Percentiles rank a stretch among this genome's conserved stretches.
These are phyloP conservation scores for Trichoderma sp. DNA, from an alignment of 2,329 filamentous ascomycete species.

Conservation along the genomic window DNA sequence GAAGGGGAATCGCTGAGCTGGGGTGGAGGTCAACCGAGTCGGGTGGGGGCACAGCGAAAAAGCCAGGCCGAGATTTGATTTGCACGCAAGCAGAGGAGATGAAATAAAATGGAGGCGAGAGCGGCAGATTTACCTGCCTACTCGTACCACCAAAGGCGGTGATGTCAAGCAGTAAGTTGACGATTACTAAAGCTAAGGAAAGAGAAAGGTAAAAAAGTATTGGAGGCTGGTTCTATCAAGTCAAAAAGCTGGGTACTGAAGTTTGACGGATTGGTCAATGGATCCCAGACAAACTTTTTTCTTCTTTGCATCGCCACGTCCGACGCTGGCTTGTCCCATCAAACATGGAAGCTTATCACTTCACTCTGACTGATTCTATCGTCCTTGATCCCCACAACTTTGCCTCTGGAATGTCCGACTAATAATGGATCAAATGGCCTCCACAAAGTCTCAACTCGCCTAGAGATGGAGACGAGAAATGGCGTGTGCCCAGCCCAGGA, in stretches of 20 bases:
- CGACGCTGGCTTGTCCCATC: not conserved
- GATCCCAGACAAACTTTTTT: not conserved
- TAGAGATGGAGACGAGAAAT: not conserved
- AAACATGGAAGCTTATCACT: not conserved
- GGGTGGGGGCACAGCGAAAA: slow-evolving; percentile 8
- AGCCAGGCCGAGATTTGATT: not conserved
- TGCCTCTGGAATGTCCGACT: slow-evolving; percentile 16
- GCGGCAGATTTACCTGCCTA: not conserved
- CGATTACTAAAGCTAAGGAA: not conserved
- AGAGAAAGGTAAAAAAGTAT: not conserved
- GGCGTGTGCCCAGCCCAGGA: slow-evolving; percentile 5
- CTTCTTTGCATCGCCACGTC: not conserved
- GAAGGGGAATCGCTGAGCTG: not conserved
- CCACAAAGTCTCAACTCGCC: slow-evolving; percentile 10
- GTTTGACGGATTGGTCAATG: not conserved
- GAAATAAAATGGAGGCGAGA: not conserved
- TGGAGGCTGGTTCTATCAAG: not conserved
- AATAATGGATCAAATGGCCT: not conserved
- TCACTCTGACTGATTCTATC: not conserved
- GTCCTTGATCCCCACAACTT: slow-evolving; percentile 12
- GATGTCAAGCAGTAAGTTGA: not conserved
- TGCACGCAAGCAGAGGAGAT: not conserved
- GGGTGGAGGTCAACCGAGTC: slow-evolving; percentile 1
- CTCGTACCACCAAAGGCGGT: not conserved
- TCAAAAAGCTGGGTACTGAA: not conserved